A percentile compares a stretch with the other conserved stretches of the same genome.
phyloP scores from a whole-genome alignment of 805 yeast genomes.

The Saturnispora quitensis region DNA sequence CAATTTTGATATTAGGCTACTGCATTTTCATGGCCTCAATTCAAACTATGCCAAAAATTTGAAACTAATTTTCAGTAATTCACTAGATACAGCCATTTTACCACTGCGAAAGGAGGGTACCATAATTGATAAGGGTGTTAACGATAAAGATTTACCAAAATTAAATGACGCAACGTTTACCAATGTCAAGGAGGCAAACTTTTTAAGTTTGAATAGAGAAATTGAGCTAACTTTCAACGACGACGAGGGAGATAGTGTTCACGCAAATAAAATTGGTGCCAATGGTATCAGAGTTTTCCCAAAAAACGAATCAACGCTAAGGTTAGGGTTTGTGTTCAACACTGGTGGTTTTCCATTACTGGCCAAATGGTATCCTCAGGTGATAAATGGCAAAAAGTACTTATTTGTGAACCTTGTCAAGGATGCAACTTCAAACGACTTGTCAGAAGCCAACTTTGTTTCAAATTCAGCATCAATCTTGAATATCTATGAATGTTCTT shows the following conservation, averaged over 20 bases:
- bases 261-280: not conserved
- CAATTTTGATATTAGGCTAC: conserved; percentile 1
- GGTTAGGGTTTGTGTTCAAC: conserved; percentile 22
- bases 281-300: conserved; percentile 15
- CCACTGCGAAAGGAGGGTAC: not conserved
- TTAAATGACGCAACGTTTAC: not conserved
- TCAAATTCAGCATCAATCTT: conserved; percentile 16
- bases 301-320: conserved; percentile 8
- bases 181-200: conserved; percentile 5
- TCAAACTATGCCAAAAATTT: conserved; percentile 1
- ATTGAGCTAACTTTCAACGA: conserved; percentile 17
- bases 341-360: conserved; percentile 26
- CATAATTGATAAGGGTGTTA: not conserved
- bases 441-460: conserved; percentile 9
- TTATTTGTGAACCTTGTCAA: conserved; percentile 22
- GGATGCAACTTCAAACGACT: conserved; percentile 4
- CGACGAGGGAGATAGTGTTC: not conserved
- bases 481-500: conserved; percentile 16
- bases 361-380: conserved; percentile 20
- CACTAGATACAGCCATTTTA: conserved; percentile 1
- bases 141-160: not conserved
- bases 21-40: conserved; percentile 3
- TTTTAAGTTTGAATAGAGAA: conserved; percentile 9
- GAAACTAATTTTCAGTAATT: not conserved
- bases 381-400: conserved; percentile 14